A percentile compares a stretch with the other conserved stretches of the same genome.
phyloP scores from a whole-genome alignment of 306 rosid species.

The Ormosia semicastrata region DNA sequence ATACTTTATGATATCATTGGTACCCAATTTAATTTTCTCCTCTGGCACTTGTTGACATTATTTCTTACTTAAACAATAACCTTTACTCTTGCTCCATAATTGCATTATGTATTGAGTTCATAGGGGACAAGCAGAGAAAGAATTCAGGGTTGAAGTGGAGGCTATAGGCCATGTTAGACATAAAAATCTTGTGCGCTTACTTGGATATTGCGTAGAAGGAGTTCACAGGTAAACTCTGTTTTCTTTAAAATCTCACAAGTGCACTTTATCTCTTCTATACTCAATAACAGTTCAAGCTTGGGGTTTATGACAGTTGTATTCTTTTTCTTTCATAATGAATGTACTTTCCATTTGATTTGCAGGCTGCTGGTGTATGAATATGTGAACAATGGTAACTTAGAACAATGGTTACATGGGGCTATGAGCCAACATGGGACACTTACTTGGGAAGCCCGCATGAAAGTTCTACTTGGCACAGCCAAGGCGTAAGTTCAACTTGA shows the following conservation, averaged over 20 bases:
- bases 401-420: conserved; percentile 93
- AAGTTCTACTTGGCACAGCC: conserved; percentile 88
- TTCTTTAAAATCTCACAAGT: conserved; percentile 12
- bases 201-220: conserved; percentile 95
- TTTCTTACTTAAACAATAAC: neutral
- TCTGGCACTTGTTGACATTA: neutral
- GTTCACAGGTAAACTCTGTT: conserved; percentile 68
- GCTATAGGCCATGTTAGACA: conserved; percentile 97
- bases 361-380: conserved; percentile 96
- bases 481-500: conserved; percentile 77
- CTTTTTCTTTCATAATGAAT: neutral
- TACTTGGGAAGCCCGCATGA: conserved; percentile 94
- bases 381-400: conserved; percentile 94
- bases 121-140: conserved; percentile 98
- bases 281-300: neutral
- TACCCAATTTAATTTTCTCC: neutral
- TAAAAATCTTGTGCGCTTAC: conserved; percentile 89
- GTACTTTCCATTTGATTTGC: conserved; percentile 15
- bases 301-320: neutral
- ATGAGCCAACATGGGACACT: conserved; percentile 73
- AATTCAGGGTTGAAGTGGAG: conserved; percentile 96
- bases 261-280: neutral
- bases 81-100: conserved; percentile 20
- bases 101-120: conserved; percentile 16
- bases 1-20: conserved; percentile 19